Evolutionary conservation across 2,329 filamentous ascomycete genomes (phyloP).

Genomic region (Penicillium sp.): DNA sequence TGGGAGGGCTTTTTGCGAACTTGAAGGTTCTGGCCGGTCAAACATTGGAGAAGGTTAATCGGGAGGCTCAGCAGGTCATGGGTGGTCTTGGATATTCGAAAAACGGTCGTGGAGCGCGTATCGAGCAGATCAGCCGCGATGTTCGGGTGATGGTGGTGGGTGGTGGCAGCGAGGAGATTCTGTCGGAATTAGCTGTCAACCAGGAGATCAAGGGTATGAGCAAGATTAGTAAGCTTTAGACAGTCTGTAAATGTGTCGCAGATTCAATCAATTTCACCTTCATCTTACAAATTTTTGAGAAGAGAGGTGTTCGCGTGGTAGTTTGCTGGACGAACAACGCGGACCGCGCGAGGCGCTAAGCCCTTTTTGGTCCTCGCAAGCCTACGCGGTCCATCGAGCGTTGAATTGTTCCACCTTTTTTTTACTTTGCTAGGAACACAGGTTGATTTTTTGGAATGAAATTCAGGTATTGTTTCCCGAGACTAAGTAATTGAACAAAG

Average conservation of each 20-base stretch:
- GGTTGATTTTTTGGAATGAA: no score
- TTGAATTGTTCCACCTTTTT: no score
- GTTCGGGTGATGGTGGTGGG: slow-evolving; percentile 57
- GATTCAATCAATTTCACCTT: not conserved
- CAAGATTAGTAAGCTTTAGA: slow-evolving; percentile 26
- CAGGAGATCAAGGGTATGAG: slow-evolving; percentile 43
- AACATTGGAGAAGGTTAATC: slow-evolving; percentile 52
- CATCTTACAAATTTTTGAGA: no score
- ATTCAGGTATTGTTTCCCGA: not conserved
- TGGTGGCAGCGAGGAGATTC: slow-evolving; percentile 59
- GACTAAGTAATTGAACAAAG: slow-evolving; percentile 27
- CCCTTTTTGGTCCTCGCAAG: no score
- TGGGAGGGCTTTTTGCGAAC: slow-evolving; percentile 26
- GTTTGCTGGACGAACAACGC: no score
- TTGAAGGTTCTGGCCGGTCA: slow-evolving; percentile 54
- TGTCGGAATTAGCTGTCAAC: slow-evolving; percentile 55
- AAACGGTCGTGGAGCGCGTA: slow-evolving; percentile 48
- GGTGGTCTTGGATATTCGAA: slow-evolving; percentile 57
- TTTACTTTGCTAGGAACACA: no score
- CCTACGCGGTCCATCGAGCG: no score
- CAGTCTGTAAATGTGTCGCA: not conserved
- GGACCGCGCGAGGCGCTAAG: no score
- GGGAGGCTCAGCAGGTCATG: slow-evolving; percentile 58
- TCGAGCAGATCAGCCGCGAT: slow-evolving; percentile 59
- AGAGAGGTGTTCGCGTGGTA: no score